Evolutionary conservation across 2,329 filamentous ascomycete species (phyloP), one percentile per base, ranked within the genome.

Genomic region (Calonectria ilicicola): DNA sequence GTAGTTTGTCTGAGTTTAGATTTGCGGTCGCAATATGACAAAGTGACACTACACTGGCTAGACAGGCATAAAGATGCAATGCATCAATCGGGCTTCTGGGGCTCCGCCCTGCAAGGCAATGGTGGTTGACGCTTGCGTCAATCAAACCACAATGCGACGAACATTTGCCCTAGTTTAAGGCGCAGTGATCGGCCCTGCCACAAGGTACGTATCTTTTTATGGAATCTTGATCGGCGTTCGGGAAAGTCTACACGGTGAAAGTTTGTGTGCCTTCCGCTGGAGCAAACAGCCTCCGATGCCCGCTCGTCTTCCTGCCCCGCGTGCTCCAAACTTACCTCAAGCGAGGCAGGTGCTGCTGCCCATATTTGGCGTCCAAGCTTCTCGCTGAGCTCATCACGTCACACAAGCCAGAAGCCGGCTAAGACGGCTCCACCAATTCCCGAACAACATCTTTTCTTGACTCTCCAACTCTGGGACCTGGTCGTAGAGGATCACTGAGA

Each of bases 371-470:
- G 70, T 69, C 70, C 70, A 72, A 72, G 67, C 76, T 78, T 73
- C 67, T 69, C 66, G 72, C 72, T 74, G 72, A 71, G 70, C 70
- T 75, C 70, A 74, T 79, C 76, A 79, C 72, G 75, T 78, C 76
- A 79, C 77, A 72, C 73, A 65, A 75, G 51, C 65, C 47, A 63
- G 64, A 60, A 40, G 67, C 71, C 71, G 63, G 67, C 62, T 67
- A 65, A 49, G 64, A 72, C 60, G 66, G 65, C 73, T 79, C 70
- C 75, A 72, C 75, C 72, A 72, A 63, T 53, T 66, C 27, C 74
- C 72, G 56, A 68, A 65, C 70, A 72, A 71, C 62, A 64, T 72
- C 67, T 65, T 65, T 46, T 65, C 69, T 58, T 26, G 56, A 65
- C 53, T 73, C 56, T 72, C 29, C 62, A 73, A 53, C 65, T 47